Percentiles rank a stretch among this genome's conserved stretches.
Evolutionary conservation across 1,284 basidiomycete genomes (phyloP).

Genomic region (Ceratorhiza oryzae-sativae): DNA sequence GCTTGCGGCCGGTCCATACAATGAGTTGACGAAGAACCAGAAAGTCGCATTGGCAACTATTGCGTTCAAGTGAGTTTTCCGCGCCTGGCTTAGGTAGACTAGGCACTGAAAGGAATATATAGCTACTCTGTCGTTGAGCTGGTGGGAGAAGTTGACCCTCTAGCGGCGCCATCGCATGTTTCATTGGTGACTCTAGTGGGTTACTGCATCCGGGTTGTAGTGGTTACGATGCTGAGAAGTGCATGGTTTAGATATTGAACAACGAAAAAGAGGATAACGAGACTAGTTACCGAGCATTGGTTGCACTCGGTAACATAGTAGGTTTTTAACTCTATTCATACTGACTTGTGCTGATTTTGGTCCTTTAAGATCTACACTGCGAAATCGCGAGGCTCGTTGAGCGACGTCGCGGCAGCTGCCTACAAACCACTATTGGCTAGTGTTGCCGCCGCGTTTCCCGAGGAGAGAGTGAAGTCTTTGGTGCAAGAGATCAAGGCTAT

Average conservation of each 20-base stretch:
- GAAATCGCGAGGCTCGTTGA: slow-evolving; percentile 51
- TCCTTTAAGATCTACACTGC: slow-evolving; percentile 58
- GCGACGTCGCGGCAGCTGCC: slow-evolving; percentile 53
- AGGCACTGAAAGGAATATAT: not conserved
- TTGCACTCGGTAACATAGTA: slow-evolving; percentile 89
- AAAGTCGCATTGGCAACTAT: slow-evolving; percentile 78
- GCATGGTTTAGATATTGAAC: slow-evolving; percentile 60
- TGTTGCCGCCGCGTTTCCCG: slow-evolving; percentile 59
- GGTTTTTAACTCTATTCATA: slow-evolving; percentile 45
- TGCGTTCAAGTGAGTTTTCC: slow-evolving; percentile 75
- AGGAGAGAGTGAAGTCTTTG: slow-evolving; percentile 64
- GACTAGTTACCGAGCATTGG: slow-evolving; percentile 81
- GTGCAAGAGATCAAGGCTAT: slow-evolving; percentile 57
- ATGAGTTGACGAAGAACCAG: slow-evolving; percentile 69
- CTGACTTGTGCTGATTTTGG: not conserved
- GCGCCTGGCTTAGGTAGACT: too few relatives aligned
- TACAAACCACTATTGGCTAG: slow-evolving; percentile 55
- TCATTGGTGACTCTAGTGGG: slow-evolving; percentile 32
- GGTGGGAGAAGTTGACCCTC: slow-evolving; percentile 11
- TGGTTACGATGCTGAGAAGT: not conserved
- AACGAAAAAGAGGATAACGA: slow-evolving; percentile 80
- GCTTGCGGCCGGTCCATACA: slow-evolving; percentile 60
- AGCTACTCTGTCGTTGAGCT: slow-evolving; percentile 36
- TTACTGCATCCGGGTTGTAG: not conserved
- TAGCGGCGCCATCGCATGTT: not conserved